Base-by-base conservation (phyloP, 192 early-diverging fungal species). In the Gigaspora rosea region DNA sequence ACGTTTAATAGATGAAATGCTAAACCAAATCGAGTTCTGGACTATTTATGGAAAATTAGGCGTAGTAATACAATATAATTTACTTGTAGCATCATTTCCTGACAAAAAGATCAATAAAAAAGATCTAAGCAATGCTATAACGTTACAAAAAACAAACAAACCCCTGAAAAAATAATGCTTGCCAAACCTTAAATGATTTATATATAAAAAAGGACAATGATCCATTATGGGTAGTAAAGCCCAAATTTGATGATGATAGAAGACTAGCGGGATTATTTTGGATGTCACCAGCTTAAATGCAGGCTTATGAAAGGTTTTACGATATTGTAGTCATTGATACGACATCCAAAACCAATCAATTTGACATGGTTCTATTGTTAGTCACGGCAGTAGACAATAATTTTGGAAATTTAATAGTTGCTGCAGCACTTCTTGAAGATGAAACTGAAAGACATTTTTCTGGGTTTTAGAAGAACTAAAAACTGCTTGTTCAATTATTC, bases 261-360 rank as follows among this genome's bases (percentile, higher is more conserved):
- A 57, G 54, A 15, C 1, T 57, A 15, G n/a, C 36, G 5, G 36
- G 36, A 41, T 58, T 58, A n/a, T 58, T n/a, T n/a, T 58, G 18
- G 57, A 58, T 58, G 18, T 58, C 18, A n/a, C 22, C 16, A 22
- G 10, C 0, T 58, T 4, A 58, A 58, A 58, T 22, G 16, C 7
- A n/a, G 7, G n/a, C n/a, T 59, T 59, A 59, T 22, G 7, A 59
- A 59, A 20, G n/a, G 27, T 59, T 27, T 22, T 3, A 59, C n/a
- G 57, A 59, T 59, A 3, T 59, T 59, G n/a, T 59, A 56, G n/a
- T 56, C n/a, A 59, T 59, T 59, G n/a, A 59, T 59, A 59, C 8
- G n/a, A 59, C 18, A 59, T 59, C 57, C 3, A 18, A 59, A 59
- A 59, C 57, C 27, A 59, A 59, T 20, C 57, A 59, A 59, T 59